Evolutionary conservation across 2,329 filamentous ascomycete genomes (phyloP), one percentile per base, ranked within the genome.

Genomic region (Fusarium sp.): DNA sequence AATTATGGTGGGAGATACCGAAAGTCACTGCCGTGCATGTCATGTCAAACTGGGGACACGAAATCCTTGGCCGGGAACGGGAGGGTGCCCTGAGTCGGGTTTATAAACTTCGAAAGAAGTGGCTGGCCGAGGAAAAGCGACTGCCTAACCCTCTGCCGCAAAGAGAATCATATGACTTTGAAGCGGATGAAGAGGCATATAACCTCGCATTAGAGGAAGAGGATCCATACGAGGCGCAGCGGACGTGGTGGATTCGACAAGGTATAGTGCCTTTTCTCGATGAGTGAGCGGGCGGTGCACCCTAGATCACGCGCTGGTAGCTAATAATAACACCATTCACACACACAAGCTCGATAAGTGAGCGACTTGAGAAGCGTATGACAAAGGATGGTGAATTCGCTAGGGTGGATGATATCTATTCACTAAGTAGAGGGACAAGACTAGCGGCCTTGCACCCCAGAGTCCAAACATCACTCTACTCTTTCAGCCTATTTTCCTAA

Each of bases 101-200:
- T 18, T 47, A 22, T 2, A 0, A 9, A 5, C 31, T 22, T 35
- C 55, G 55, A 47, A 17, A 47, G 18, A 20, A 11, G 28, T 58
- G 18, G 55, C 18, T 36, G 10, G 28, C 14, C 1, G 5, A 47
- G 7, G 4, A 18, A 22, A 22, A 58, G 26, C n/a, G 55, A 22
- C 7, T 4, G 2, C 8, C 9, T 12, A 9, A n/a, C 0, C 13
- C 2, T n/a, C 6, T 22, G 5, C 1, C 2, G 7, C 5, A 35
- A 1, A 12, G 14, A 7, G 13, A 35, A 24, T n/a, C 3, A 5
- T 3, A 35, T 12, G 31, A 17, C 10, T 57, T 10, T 17, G 31
- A 47, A 26, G 39, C 28, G 0, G 55, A 57, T 35, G 55, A 57
- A 22, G 39, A 58, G 13, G 41, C 39, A 13, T 42, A 14, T 18